Base-by-base conservation (phyloP, 441 rosid genomes). In the Syzygium syzygioides region DNA sequence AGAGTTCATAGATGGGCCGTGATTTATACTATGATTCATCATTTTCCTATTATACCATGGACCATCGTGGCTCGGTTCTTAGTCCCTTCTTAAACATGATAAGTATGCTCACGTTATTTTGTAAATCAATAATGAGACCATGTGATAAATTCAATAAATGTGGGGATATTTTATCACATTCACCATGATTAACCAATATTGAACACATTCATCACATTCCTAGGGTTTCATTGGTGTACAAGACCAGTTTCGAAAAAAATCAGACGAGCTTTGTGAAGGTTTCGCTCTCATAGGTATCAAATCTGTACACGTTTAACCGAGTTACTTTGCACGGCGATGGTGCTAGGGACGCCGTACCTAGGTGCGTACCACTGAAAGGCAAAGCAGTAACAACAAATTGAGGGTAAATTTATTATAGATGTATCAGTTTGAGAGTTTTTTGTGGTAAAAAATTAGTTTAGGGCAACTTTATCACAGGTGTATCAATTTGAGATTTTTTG, bases 401-500 rank as follows among this genome's bases (percentile, higher is more conserved):
- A 53, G 17, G 4, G 3, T 53, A 53, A 53, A 53, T 53, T 53
- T 53, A 0, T 53, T 17, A 53, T 17, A 53, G 4, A 53, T 53
- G 17, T 53, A 45, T 45, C 48, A 45, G 9, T 45, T 45, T 14
- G 4, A 5, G 5, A 5, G 5, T 53, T 53, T 53, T 53, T 14
- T 12, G 5, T 53, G 14, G 54, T 53, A 13, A 53, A 53, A 53
- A 14, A 53, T 14, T 53, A 53, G 5, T 53, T 53, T 53, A 0
- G 1, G 17, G 1, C 14, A 3, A 53, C 14, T 53, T 13, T 3
- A 7, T 53, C 17, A 53, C 17, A 53, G 1, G 1, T 53, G 5
- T 53, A 53, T 5, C 1, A 14, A 5, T 5, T 53, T 53, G 5
- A 1, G 0, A 4, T 53, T 53, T 53, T 53, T 53, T 14, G 54